Percentiles rank a stretch among this genome's conserved stretches.
Evolutionary conservation across 2,329 filamentous ascomycete genomes (phyloP).

Genomic region (Ceratocystis huliohia): DNA sequence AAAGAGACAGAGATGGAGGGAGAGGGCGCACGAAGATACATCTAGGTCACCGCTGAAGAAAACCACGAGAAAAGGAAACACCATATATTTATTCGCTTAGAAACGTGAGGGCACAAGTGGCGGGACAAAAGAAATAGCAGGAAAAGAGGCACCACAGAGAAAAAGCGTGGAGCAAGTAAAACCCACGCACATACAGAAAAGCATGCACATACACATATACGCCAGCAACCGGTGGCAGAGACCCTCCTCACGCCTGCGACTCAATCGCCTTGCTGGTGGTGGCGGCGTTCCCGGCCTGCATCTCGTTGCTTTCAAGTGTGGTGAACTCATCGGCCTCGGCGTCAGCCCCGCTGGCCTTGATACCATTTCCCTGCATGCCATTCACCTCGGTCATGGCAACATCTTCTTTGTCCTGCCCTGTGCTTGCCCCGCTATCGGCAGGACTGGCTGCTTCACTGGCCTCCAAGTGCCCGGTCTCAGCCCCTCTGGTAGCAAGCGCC

Average conservation of each 20-base stretch:
- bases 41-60: not conserved
- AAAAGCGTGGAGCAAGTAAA: not conserved
- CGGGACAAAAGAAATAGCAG: not conserved
- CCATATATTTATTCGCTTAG: constrained; percentile 8
- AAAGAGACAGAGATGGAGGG: too few species aligned
- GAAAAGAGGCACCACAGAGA: not conserved
- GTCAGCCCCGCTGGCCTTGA: not conserved
- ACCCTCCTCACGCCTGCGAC: not conserved
- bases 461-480: not conserved
- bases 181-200: not conserved
- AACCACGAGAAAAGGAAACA: constrained; percentile 10
- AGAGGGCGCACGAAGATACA: not conserved
- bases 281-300: not conserved
- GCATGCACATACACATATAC: not conserved
- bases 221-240: not conserved
- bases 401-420: not conserved
- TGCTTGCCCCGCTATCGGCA: not conserved
- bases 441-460: not conserved
- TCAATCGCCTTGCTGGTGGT: not conserved
- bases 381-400: not conserved
- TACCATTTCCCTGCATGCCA: not conserved
- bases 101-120: not conserved
- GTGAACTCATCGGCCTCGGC: not conserved
- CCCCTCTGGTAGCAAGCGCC: constrained; percentile 3
- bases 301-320: not conserved